Percentiles rank a stretch among this genome's conserved stretches.
phyloP scores from a whole-genome alignment of 805 yeast species.

The Lachancea thermotolerans region DNA sequence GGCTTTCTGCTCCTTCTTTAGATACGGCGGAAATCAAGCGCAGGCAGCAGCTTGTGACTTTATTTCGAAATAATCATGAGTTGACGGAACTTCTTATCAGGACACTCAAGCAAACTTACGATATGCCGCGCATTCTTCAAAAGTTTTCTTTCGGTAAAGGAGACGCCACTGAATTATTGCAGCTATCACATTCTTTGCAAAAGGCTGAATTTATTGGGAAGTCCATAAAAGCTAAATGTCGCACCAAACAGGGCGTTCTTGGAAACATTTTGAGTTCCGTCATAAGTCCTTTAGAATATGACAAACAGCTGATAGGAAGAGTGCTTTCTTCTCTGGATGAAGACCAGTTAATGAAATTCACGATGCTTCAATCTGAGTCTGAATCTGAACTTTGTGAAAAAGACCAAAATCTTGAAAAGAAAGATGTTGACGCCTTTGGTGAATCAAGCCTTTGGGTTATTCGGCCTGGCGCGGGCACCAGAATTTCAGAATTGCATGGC shows the following conservation, averaged over 20 bases:
- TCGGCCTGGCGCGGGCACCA: constrained; percentile 29
- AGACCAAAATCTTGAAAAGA: background rate
- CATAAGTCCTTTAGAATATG: constrained; percentile 29
- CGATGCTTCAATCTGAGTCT: constrained; percentile 16
- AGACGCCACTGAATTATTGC: constrained; percentile 39
- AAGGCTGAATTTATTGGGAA: constrained; percentile 10
- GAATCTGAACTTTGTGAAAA: constrained; percentile 7
- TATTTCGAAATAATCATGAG: constrained; percentile 32
- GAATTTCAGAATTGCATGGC: constrained; percentile 32
- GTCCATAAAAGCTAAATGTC: constrained; percentile 7
- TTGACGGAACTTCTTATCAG: constrained; percentile 31
- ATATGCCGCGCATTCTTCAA: constrained; percentile 55
- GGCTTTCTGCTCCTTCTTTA: constrained; percentile 78
- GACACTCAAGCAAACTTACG: constrained; percentile 42
- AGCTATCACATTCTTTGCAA: constrained; percentile 37
- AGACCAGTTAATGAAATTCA: constrained; percentile 28
- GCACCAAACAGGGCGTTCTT: background rate
- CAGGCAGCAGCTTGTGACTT: constrained; percentile 48
- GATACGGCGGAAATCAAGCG: constrained; percentile 46
- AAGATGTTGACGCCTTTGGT: background rate
- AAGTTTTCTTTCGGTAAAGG: constrained; percentile 46
- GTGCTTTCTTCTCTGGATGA: constrained; percentile 40
- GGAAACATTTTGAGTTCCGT: background rate
- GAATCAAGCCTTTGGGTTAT: constrained; percentile 29
- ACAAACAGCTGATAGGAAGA: constrained; percentile 35